phyloP scores from a whole-genome alignment of 352 stramenopile species.

The Globisporangium carolinianum region DNA sequence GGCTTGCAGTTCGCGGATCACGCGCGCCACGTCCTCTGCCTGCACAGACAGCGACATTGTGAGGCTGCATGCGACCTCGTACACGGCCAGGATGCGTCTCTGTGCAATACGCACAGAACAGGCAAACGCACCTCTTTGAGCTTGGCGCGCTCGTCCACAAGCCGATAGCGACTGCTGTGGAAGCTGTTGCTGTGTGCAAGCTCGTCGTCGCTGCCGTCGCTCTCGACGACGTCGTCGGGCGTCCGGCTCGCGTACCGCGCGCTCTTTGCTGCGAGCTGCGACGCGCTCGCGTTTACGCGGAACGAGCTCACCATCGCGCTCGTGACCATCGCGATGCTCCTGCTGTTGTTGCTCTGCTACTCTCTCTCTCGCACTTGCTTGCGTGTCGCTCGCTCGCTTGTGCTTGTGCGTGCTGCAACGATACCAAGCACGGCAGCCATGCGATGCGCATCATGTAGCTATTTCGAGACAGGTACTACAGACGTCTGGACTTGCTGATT shows the following conservation, averaged over 20 bases:
- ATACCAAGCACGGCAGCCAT: not conserved
- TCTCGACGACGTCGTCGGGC: not conserved
- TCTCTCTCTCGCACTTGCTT: no score
- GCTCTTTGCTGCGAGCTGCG: not conserved
- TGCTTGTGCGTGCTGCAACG: no score
- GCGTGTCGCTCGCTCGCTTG: no score
- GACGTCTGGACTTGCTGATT: no score
- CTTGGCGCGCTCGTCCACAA: slow-evolving; percentile 34
- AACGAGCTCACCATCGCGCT: not conserved
- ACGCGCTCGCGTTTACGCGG: not conserved
- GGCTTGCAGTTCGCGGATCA: slow-evolving; percentile 32
- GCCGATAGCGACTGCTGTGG: slow-evolving; percentile 25
- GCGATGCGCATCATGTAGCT: not conserved
- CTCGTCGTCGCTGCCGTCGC: not conserved
- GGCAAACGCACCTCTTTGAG: slow-evolving; percentile 17
- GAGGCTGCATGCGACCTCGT: not conserved
- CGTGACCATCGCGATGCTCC: not conserved
- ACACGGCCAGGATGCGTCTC: not conserved
- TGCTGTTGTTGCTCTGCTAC: not conserved
- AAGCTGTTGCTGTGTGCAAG: not conserved
- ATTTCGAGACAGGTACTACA: not conserved
- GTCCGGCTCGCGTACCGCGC: not conserved
- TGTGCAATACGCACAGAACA: not conserved
- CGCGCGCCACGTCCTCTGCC: slow-evolving; percentile 32
- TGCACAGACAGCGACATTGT: slow-evolving; percentile 5